Evolutionary conservation across 768 basidiomycete species (phyloP), one percentile per base, ranked within the genome.

Genomic region (Flagelloscypha sp.): DNA sequence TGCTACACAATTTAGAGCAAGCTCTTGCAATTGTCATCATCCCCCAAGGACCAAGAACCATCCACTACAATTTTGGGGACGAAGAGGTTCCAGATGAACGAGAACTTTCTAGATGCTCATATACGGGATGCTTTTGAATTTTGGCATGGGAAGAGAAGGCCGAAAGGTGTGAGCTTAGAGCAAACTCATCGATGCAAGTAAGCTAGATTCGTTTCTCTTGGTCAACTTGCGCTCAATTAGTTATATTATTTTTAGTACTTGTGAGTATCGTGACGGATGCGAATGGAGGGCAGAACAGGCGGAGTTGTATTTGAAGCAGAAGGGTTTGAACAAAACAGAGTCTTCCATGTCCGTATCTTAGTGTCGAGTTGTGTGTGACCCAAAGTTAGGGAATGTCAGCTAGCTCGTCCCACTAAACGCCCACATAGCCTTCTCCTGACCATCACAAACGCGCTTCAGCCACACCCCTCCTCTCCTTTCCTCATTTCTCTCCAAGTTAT

Each of bases 211-310:
- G 16, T 30, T 15, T 29, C 8, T 35, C 1, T 36, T 33, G 36
- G 24, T 19, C 23, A n/a, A 23, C 13, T 7, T 23, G 18, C 19
- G 15, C 19, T 27, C 30, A 20, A 35, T 18, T 40, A 29, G 30
- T 19, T 17, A 43, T 23, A 18, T 18, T 38, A 21, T 27, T 18
- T 30, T 4, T 35, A 82, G 81, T 30, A 64, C 68, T 10, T 90
- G 86, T 48, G 85, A 88, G 56, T 90, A 87, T 49, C 57, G 59
- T 21, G 58, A 67, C 3, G 77, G 73, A 9, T 92, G 88, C 48
- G 88, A 92, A 59, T 92, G 87, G 87, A 65, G 85, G 42, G 76
- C 75, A 16, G 45, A 55, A 38, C 75, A 75, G 47, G 72, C 65
- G 12, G 25, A 9, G n/a, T n/a, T n/a, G n/a, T n/a, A n/a, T n/a